phyloP scores from a whole-genome alignment of 345 rosid genomes.

The Euphorbia tirucalli region DNA sequence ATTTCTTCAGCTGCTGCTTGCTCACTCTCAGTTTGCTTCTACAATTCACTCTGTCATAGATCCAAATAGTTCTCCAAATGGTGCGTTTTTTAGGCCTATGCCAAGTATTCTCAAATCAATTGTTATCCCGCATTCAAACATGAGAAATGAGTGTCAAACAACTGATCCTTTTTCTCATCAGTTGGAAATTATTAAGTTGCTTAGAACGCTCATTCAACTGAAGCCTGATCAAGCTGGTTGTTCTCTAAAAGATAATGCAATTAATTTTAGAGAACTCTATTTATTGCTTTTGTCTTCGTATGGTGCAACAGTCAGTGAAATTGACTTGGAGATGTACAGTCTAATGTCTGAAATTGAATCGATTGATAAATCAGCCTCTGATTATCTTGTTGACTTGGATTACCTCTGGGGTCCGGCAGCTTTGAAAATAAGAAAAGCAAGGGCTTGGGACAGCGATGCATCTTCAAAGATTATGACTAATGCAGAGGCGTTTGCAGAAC shows the following conservation, averaged over 20 bases:
- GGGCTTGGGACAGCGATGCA: constrained; percentile 40
- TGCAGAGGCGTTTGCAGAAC: constrained; percentile 46
- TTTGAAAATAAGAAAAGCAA: constrained; percentile 50
- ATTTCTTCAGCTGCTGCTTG: constrained; percentile 66
- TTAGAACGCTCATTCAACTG: constrained; percentile 51
- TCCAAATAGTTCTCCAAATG: constrained; percentile 40
- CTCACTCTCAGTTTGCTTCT: constrained; percentile 78
- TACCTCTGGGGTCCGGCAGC: constrained; percentile 83
- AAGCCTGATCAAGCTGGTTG: constrained; percentile 15
- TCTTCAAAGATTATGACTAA: constrained; percentile 37
- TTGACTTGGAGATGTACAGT: constrained; percentile 68
- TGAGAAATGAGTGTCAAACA: constrained; percentile 30
- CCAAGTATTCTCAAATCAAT: constrained; percentile 68
- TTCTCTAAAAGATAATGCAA: constrained; percentile 47
- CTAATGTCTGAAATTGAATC: constrained; percentile 62
- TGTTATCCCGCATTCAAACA: constrained; percentile 32
- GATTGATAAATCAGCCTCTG: constrained; percentile 32
- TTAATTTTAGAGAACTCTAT: constrained; percentile 65
- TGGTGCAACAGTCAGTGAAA: constrained; percentile 73
- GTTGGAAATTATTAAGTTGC: constrained; percentile 70
- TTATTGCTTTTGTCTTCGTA: constrained; percentile 77
- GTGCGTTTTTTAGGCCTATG: constrained; percentile 59
- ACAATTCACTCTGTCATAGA: constrained; percentile 43
- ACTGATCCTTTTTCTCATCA: constrained; percentile 33
- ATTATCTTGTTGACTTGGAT: constrained; percentile 46